Conservation (phyloP, 2,329 filamentous ascomycete genomes). For the Pyrenophora graminea region DNA sequence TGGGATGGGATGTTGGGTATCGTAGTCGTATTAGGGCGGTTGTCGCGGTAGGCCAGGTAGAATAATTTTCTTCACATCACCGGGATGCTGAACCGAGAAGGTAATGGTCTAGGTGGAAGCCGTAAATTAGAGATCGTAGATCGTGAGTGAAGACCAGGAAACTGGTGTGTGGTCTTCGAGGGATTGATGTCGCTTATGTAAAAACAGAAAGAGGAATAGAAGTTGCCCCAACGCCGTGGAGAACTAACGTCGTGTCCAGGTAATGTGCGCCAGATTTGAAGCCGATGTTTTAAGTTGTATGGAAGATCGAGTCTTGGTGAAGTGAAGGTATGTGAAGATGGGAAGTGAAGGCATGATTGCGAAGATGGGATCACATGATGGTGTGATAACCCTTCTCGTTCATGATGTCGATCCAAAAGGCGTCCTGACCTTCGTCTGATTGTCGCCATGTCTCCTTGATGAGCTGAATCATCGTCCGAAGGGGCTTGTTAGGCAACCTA, state of each 20-base stretch:
- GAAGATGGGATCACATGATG: conserved; percentile 52
- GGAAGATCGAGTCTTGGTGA: conserved; percentile 1
- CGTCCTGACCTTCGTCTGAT: conserved; percentile 55
- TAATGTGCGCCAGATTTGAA: conserved; percentile 1
- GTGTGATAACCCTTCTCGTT: conserved; percentile 62
- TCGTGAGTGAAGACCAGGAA: conserved; percentile 18
- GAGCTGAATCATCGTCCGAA: conserved; percentile 55
- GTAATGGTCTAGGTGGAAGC: conserved; percentile 21
- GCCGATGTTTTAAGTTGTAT: conserved; percentile 6
- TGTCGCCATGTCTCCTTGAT: conserved; percentile 59
- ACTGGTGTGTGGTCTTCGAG: conserved; percentile 15
- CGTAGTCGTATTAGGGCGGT: conserved; percentile 2
- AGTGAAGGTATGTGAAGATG: conserved; percentile 5
- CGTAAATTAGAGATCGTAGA: conserved; percentile 35
- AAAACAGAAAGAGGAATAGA: conserved; percentile 12
- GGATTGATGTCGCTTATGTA: conserved; percentile 5
- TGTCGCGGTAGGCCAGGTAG: conserved; percentile 17
- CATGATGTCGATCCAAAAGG: conserved; percentile 63
- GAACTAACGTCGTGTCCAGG: conserved; percentile 11
- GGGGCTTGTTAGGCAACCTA: conserved; percentile 57
- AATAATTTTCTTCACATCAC: conserved; percentile 26
- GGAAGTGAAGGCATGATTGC: neutral
- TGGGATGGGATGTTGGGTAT: conserved; percentile 7
- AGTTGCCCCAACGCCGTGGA: conserved; percentile 15
- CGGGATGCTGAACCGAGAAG: conserved; percentile 24